A percentile compares a stretch with the other conserved stretches of the same genome.
phyloP scores from a whole-genome alignment of 1,284 basidiomycete genomes.

The Tausonia pullulans region DNA sequence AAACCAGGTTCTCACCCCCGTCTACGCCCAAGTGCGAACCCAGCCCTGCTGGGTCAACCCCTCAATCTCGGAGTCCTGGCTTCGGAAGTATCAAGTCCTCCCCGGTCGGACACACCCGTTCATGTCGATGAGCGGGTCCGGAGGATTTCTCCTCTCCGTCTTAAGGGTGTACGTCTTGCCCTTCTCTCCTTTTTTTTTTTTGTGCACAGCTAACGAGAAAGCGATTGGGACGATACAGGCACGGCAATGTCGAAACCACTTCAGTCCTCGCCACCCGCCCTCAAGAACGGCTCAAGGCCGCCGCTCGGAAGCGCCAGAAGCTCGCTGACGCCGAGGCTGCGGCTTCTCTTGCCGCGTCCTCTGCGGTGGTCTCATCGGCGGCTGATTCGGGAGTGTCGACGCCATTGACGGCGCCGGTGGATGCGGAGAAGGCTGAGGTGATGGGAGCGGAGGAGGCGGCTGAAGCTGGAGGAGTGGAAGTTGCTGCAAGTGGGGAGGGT shows the following conservation, averaged over 20 bases:
- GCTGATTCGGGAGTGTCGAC: neutral
- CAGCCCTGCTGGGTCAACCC: slow-evolving; percentile 62
- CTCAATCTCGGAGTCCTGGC: slow-evolving; percentile 75
- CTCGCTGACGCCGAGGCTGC: slow-evolving; percentile 6
- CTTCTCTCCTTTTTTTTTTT: neutral
- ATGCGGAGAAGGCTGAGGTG: neutral
- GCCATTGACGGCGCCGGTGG: neutral
- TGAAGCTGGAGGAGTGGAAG: neutral
- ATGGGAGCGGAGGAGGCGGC: neutral
- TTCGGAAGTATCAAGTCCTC: slow-evolving; percentile 84
- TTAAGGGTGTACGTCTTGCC: slow-evolving; percentile 60
- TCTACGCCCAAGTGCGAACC: slow-evolving; percentile 59
- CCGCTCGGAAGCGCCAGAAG: slow-evolving; percentile 11
- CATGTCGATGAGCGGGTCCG: slow-evolving; percentile 83
- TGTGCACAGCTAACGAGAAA: neutral
- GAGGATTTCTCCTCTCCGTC: slow-evolving; percentile 75
- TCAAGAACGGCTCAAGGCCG: slow-evolving; percentile 5
- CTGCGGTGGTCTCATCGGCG: too few relatives aligned
- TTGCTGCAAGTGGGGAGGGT: too few relatives aligned
- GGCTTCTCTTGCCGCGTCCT: neutral
- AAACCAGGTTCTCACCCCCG: slow-evolving; percentile 56
- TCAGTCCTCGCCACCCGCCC: slow-evolving; percentile 12
- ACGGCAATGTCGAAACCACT: slow-evolving; percentile 7
- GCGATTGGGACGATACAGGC: neutral
- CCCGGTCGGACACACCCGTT: slow-evolving; percentile 92